A percentile compares a stretch with the other conserved stretches of the same genome.
phyloP scores from a whole-genome alignment of 768 basidiomycete genomes.

The Lactifluus subvellereus region DNA sequence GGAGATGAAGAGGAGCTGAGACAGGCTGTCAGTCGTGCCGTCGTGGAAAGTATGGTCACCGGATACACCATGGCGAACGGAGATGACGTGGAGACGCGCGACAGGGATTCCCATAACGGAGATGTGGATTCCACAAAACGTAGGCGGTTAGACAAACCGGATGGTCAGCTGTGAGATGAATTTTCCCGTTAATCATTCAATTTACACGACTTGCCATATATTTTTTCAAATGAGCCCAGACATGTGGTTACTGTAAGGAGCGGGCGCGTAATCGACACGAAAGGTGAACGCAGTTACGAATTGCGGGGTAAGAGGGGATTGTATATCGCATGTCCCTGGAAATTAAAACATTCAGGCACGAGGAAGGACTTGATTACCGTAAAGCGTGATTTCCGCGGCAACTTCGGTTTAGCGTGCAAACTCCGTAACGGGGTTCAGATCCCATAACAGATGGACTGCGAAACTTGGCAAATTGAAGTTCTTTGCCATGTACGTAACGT shows the following conservation, averaged over 20 bases:
- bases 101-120: not conserved
- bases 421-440: conserved; percentile 1
- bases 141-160: conserved; percentile 10
- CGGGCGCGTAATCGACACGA: not conserved
- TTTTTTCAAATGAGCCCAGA: not conserved
- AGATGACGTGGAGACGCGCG: conserved; percentile 18
- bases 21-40: conserved; percentile 54
- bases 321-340: not conserved
- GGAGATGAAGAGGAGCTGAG: conserved; percentile 53
- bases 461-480: not conserved
- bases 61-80: conserved; percentile 49
- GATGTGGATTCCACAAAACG: conserved; percentile 14
- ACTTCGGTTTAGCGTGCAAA: not conserved
- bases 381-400: conserved; percentile 5
- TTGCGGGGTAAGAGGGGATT: conserved; percentile 11
- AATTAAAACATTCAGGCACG: conserved; percentile 1
- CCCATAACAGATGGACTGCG: not conserved
- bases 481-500: not conserved
- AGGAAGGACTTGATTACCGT: not conserved
- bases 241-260: not conserved
- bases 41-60: conserved; percentile 58
- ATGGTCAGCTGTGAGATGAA: not conserved
- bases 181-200: not conserved
- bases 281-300: not conserved
- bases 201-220: not conserved